Evolutionary conservation across 1,139 yeast species (phyloP), one percentile per base, ranked within the genome.

Genomic region (Candida sp.): DNA sequence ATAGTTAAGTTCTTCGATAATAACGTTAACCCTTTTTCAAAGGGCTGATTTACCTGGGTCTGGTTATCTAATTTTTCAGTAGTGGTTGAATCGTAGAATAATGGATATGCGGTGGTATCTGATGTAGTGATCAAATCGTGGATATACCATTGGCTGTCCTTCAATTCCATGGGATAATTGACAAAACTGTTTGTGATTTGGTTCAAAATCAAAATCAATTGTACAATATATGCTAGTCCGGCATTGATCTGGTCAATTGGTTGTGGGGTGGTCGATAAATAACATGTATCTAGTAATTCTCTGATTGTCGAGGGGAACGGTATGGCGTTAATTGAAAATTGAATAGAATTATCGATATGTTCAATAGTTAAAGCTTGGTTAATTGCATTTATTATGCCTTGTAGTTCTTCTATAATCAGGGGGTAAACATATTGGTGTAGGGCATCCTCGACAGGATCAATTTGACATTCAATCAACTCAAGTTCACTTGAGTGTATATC

Each of bases 291-390:
- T 21, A 70, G 53, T 11, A 72, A 44, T 22, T 65, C 68, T 33
- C 57, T 58, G 22, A 63, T 59, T 39, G 59, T 58, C 5, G 61
- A 46, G 0, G 77, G 77, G 41, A 72, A 68, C 43, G 68, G 70
- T 3, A 70, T 49, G 0, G 70, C 75, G 49, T 61, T 42, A 2
- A 73, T 68, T 25, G 58, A 53, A 46, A 70, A 65, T n/a, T 54
- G 54, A 15, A 58, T 53, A 5, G 63, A 44, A 35, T 55, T 51
- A 23, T 54, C 52, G 4, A 54, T 45, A 41, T 61, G 62, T 11
- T 54, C 58, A n/a, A 73, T 69, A 11, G 58, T 54, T 25, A 68
- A 52, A 2, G 64, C 54, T 25, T 65, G 61, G 29, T 51, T 55
- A 6, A 70, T 41, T 0, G 56, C 48, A 7, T 43, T 38, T 9